phyloP scores from a whole-genome alignment of 2,329 filamentous ascomycete species.

The Thielaviopsis musarum region DNA sequence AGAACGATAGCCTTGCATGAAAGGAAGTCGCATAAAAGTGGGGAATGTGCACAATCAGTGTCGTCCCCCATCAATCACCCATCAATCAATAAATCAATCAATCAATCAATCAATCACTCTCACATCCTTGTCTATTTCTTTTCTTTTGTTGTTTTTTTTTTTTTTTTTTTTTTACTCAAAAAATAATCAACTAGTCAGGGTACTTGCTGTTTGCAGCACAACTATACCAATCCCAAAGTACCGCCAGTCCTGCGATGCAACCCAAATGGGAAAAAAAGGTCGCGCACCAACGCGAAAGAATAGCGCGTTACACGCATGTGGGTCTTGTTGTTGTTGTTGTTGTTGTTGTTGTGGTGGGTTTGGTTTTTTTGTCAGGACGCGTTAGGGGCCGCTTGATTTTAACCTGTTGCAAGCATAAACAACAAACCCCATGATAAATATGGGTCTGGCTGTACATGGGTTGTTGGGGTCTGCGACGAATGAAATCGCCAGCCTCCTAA shows the following conservation, averaged over 20 bases:
- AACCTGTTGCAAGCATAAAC: neutral
- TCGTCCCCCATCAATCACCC: too few relatives aligned
- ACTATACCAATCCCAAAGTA: neutral
- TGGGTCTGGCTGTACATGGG: neutral
- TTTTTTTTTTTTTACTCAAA: neutral
- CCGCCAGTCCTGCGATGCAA: neutral
- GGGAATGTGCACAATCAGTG: neutral
- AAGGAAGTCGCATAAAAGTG: neutral
- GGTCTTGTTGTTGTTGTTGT: neutral
- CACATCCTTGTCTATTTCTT: neutral
- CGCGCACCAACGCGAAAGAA: neutral
- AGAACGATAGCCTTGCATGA: neutral
- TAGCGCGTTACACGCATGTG: neutral
- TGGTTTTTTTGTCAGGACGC: neutral
- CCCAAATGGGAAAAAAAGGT: neutral
- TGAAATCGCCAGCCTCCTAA: slow-evolving; percentile 9
- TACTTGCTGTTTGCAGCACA: neutral
- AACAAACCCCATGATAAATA: neutral
- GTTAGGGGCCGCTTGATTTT: neutral
- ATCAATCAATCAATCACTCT: neutral
- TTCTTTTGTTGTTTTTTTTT: neutral
- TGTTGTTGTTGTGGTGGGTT: too few relatives aligned
- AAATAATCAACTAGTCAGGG: neutral
- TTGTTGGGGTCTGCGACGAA: neutral
- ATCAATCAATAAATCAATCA: neutral